Evolutionary conservation across 2,329 filamentous ascomycete genomes (phyloP).

Genomic region (Pestalotiopsis sp.): DNA sequence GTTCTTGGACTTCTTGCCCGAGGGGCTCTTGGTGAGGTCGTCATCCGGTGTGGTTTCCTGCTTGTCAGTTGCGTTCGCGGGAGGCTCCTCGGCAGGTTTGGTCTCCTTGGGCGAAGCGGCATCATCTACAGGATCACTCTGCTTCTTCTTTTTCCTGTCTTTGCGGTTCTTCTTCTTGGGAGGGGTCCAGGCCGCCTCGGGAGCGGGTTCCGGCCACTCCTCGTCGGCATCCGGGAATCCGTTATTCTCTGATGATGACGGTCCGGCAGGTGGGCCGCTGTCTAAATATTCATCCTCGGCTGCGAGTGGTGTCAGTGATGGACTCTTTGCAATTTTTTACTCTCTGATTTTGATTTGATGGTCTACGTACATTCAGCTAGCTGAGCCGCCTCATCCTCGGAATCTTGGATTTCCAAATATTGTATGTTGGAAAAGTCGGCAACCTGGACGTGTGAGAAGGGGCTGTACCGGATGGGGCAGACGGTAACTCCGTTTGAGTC

Average conservation of each 20-base stretch:
- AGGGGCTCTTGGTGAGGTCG: not conserved
- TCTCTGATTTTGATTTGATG: too few species aligned
- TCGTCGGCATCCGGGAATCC: slow-evolving; percentile 4
- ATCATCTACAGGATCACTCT: not conserved
- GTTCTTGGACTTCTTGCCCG: slow-evolving; percentile 10
- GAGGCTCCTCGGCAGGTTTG: not conserved
- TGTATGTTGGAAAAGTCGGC: slow-evolving; percentile 20
- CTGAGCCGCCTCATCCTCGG: slow-evolving; percentile 16
- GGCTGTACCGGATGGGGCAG: slow-evolving; percentile 16
- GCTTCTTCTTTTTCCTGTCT: slow-evolving; percentile 15
- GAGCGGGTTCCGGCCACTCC: slow-evolving; percentile 2
- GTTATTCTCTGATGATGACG: not conserved
- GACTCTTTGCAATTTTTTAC: not conserved
- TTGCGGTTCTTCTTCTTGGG: slow-evolving; percentile 20
- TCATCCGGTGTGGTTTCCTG: not conserved
- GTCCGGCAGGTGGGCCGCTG: not conserved
- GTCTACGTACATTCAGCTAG: slow-evolving; percentile 16
- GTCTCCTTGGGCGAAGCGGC: not conserved
- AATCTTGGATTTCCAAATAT: slow-evolving; percentile 7
- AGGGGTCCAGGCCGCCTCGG: not conserved
- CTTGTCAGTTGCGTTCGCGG: not conserved
- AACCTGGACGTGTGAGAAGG: slow-evolving; percentile 19
- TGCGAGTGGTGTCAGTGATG: slow-evolving; percentile 1
- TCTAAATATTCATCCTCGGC: slow-evolving; percentile 2
- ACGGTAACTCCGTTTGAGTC: slow-evolving; percentile 15